Base-by-base conservation (phyloP, 768 basidiomycete genomes). In the Thelephora aurantiotincta region DNA sequence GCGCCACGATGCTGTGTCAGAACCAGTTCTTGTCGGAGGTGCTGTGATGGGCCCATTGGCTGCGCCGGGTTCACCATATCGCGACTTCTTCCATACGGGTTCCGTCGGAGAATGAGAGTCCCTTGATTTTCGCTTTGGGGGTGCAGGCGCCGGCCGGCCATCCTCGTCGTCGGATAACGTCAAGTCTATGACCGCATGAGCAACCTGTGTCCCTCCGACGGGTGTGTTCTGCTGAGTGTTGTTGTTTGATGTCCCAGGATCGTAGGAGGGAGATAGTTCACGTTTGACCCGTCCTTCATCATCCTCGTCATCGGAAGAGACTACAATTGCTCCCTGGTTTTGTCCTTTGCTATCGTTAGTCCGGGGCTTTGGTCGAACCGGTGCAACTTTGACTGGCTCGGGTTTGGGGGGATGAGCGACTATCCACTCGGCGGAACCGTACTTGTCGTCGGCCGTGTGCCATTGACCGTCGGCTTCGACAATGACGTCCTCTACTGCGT, bases 391-490 rank as follows among this genome's bases (percentile, higher is more conserved):
- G 54, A 44, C 30, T 59, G 52, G 45, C 0, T 45, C 34, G 12
- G 52, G 51, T 22, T 54, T 52, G 1, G 53, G 48, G 18, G 58
- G 68, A 60, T 83, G 77, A 0, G 63, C 54, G 38, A 71, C 70
- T 54, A 72, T 76, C 91, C 92, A 96, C 26, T 62, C 66, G 1
- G 66, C 55, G 16, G 88, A 91, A 1, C 77, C 90, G 57, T 75
- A 84, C 63, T 84, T 89, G 66, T 84, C 74, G 63, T 98, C 91
- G 14, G 75, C 67, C 1, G 91, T 91, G 60, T 96, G 93, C 96
- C 96, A 99, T 60, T 93, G 83, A 1, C 91, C 93, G 59, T 94
- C 82, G 5, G 89, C 78, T 62, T 99, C 94, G 13, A 99, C 80
- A 48, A 94, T 73, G 20, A 99, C 91, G 53, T 96, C 88, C 44